A percentile compares a stretch with the other conserved stretches of the same genome.
These are phyloP conservation scores for Colletotrichum lentis DNA, from an alignment of 2,329 filamentous ascomycete species.

Conservation along the genomic window DNA sequence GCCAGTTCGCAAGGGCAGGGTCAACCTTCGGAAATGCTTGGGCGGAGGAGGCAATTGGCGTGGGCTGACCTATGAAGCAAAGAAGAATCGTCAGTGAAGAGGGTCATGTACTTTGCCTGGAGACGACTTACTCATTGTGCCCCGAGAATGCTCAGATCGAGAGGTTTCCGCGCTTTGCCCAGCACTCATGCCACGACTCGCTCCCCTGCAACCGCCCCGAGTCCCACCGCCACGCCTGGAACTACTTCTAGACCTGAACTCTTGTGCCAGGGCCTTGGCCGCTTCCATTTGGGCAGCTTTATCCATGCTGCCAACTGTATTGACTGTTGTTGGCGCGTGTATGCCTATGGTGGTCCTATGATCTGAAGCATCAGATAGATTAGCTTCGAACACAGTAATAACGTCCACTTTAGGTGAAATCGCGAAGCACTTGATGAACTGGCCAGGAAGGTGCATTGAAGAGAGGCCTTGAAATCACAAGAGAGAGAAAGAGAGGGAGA, in stretches of 20 bases:
- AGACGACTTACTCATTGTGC: not conserved
- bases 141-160: conserved; percentile 1
- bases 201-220: not conserved
- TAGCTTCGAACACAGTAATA: not conserved
- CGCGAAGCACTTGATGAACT: too few relatives aligned
- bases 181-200: not conserved
- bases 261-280: not conserved
- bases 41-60: not conserved
- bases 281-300: conserved; percentile 9
- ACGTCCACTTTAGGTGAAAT: too few relatives aligned
- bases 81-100: conserved; percentile 1
- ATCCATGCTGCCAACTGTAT: not conserved
- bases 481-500: too few relatives aligned
- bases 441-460: too few relatives aligned
- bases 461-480: too few relatives aligned
- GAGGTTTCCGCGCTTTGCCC: not conserved
- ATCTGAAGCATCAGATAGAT: not conserved
- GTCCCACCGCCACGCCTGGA: not conserved
- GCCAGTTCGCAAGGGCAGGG: conserved; percentile 3
- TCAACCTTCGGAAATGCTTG: not conserved
- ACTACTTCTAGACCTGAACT: conserved; percentile 2
- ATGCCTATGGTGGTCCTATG: too few relatives aligned
- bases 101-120: not conserved
- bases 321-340: not conserved
- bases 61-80: not conserved